phyloP scores from a whole-genome alignment of 2,329 filamentous ascomycete genomes.

The Fusarium euwallaceae region DNA sequence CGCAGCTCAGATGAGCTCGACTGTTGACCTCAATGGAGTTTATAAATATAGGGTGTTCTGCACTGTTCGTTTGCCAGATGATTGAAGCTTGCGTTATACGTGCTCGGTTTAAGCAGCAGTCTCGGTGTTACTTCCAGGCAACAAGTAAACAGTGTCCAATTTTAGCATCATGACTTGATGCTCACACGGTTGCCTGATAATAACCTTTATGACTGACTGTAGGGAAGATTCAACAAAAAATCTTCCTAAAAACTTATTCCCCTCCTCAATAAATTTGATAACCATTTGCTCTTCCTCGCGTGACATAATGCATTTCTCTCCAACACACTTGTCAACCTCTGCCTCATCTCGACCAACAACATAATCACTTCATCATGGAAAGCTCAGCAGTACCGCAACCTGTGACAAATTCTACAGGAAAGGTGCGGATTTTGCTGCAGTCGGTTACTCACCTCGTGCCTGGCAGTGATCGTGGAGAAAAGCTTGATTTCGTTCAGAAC shows the following conservation, averaged over 20 bases:
- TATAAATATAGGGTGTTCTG: too few relatives aligned
- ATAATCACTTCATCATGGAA: conserved; percentile 11
- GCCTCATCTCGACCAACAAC: neutral
- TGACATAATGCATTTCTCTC: neutral
- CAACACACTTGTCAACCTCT: neutral
- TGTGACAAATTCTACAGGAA: neutral
- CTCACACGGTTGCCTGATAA: neutral
- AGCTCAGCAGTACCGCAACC: neutral
- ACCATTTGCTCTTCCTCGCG: neutral
- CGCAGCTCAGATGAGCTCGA: too few relatives aligned
- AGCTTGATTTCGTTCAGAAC: conserved; percentile 9
- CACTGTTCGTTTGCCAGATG: too few relatives aligned
- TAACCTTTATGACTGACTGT: neutral
- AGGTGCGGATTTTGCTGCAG: conserved; percentile 28
- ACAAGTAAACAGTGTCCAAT: neutral
- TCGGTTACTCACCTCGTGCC: conserved; percentile 25
- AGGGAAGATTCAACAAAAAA: neutral
- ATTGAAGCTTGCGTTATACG: neutral
- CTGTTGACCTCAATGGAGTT: too few relatives aligned
- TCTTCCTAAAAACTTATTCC: neutral
- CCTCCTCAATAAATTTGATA: neutral
- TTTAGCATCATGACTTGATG: neutral
- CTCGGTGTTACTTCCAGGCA: neutral
- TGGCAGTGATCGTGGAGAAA: conserved; percentile 24
- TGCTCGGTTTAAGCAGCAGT: neutral